Conservation (phyloP, 768 basidiomycete species). For the Naganishia onofrii region DNA sequence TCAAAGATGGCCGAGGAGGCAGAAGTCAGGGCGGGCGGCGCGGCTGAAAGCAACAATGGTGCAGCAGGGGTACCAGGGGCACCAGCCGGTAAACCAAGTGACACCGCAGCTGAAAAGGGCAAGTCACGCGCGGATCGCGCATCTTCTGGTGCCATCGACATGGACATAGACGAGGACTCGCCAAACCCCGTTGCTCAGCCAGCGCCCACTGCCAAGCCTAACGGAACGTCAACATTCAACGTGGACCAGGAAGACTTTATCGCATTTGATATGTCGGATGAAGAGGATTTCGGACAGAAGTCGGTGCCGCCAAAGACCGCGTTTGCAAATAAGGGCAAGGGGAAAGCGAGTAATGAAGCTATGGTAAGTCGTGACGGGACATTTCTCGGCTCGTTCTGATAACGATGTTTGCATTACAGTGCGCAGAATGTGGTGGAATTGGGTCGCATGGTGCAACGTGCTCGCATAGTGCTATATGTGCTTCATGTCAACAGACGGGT, state of each 20-base stretch:
- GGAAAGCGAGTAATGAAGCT: constrained; percentile 1
- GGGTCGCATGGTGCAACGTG: constrained; percentile 1
- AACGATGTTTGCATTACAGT: neutral
- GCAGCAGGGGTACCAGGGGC: neutral
- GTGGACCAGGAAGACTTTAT: constrained; percentile 19
- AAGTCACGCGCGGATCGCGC: constrained; percentile 2
- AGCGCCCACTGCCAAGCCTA: too few species aligned
- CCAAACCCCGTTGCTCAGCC: neutral
- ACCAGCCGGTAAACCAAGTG: neutral
- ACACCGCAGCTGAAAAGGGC: neutral
- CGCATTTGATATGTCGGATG: constrained; percentile 17
- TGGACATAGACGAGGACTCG: constrained; percentile 6
- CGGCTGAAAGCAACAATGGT: neutral
- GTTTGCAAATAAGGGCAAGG: constrained; percentile 17
- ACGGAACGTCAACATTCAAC: constrained; percentile 7
- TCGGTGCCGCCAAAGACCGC: neutral
- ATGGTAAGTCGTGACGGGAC: neutral
- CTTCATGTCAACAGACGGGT: neutral
- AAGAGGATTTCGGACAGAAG: neutral
- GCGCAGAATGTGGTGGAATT: constrained; percentile 19
- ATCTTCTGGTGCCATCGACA: neutral
- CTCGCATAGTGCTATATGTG: neutral
- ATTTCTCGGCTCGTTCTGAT: neutral
- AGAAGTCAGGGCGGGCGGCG: neutral
- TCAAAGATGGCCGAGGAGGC: neutral